Evolutionary conservation across 352 stramenopile genomes (phyloP), one percentile per base, ranked within the genome.

Genomic region (Globisporangium mamillatum): DNA sequence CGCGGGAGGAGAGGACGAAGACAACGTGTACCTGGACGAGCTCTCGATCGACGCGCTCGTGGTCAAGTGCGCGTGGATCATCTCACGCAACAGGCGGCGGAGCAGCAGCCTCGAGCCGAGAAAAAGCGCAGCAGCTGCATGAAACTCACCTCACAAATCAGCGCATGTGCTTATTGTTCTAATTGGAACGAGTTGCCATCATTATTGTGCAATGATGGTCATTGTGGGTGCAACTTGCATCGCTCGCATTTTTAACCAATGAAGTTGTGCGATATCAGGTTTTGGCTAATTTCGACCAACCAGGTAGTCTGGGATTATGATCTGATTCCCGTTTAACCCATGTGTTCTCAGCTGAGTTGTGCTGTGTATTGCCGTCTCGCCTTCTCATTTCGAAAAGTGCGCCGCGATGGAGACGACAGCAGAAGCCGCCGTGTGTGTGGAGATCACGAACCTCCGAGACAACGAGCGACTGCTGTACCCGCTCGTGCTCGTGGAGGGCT

Each of bases 381-480:
- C 44, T 52, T 52, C 44, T 56, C 50, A 56, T 38, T 60, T 36
- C 54, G 54, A 41, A 41, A 44, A 60, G 25, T 14, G 24, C n/a
- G n/a, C 25, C 8, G 25, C 6, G 54, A 60, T 60, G 54, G 54
- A 60, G 27, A 44, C 24, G 32, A 27, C 24, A 56, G 16, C 22
- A 57, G 10, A 22, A 14, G 22, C 14, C 9, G 5, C 12, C 29
- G 12, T 62, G 9, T 48, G 58, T 34, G 82, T 91, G 69, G 77
- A 92, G 20, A 81, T 98, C 12, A 81, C 88, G 60, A 98, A 96
- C 66, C 74, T 96, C 25, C 73, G 82, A 53, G 80, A 94, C 66
- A 91, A 91, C 52, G 95, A 94, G 63, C 81, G 73, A 4, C 60
- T 91, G 22, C 63, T 75, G 24, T 79, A 86, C 55, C 81, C 81